Conservation (phyloP, 345 rosid genomes). For the Rubroshorea leprosula region DNA sequence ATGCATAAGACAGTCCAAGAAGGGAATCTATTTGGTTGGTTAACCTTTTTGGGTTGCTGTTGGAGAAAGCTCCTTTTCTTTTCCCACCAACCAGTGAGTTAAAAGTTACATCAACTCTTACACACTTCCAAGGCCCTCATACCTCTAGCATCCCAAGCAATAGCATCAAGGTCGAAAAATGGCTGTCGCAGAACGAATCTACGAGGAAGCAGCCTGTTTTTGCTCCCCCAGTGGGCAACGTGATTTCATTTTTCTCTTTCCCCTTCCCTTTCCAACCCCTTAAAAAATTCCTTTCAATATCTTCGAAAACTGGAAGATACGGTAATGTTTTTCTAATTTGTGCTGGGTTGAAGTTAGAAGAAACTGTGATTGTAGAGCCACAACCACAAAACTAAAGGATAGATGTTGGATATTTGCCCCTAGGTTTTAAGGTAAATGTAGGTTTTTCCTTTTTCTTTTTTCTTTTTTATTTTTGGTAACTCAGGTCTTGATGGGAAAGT, state of each 20-base stretch:
- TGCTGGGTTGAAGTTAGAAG: conserved; percentile 48
- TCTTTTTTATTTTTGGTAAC: too few relatives aligned
- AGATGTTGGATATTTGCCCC: conserved; percentile 36
- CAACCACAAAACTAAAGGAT: conserved; percentile 43
- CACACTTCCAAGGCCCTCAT: conserved; percentile 24
- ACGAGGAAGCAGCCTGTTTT: conserved; percentile 38
- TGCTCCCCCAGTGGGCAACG: conserved; percentile 34
- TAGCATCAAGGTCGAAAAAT: conserved; percentile 18
- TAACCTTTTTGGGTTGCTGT: conserved; percentile 42
- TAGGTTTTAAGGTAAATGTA: conserved; percentile 43
- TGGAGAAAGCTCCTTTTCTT: conserved; percentile 37
- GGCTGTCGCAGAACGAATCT: conserved; percentile 34
- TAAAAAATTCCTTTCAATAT: conserved; percentile 11
- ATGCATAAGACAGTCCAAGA: conserved; percentile 46
- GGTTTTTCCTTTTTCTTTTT: conserved; percentile 8
- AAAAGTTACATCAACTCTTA: conserved; percentile 30
- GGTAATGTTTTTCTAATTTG: conserved; percentile 28
- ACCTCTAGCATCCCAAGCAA: conserved; percentile 24
- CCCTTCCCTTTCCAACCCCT: conserved; percentile 15
- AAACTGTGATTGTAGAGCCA: conserved; percentile 56
- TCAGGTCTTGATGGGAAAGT: conserved; percentile 40
- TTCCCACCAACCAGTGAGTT: conserved; percentile 32
- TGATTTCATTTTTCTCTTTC: conserved; percentile 26
- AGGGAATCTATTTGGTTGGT: conserved; percentile 28
- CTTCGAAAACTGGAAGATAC: conserved; percentile 46